Percentiles rank a stretch among this genome's conserved stretches.
These are phyloP conservation scores for Podospora appendiculata DNA, from an alignment of 495 filamentous ascomycete genomes.

Conservation along the genomic window DNA sequence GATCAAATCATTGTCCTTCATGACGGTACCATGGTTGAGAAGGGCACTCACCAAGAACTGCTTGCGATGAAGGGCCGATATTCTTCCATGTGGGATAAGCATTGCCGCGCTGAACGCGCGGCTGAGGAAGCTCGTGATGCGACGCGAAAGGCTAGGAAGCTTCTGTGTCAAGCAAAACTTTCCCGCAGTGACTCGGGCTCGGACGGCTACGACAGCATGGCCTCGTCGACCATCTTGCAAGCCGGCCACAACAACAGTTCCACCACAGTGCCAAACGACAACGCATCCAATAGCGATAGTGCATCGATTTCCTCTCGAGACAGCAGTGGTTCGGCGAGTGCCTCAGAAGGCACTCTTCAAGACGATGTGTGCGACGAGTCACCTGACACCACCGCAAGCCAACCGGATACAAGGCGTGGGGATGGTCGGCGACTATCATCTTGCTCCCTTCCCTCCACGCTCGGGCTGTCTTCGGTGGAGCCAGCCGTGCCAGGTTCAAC, in stretches of 20 bases:
- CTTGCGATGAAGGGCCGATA: constrained; percentile 73
- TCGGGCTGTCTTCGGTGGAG: neutral
- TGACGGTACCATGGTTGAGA: constrained; percentile 74
- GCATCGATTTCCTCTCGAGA: constrained; percentile 11
- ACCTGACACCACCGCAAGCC: neutral
- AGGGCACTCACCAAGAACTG: constrained; percentile 80
- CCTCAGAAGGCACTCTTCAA: constrained; percentile 21
- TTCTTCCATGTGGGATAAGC: constrained; percentile 91
- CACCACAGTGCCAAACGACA: constrained; percentile 2
- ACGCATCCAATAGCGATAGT: constrained; percentile 6
- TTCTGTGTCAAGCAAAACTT: constrained; percentile 40
- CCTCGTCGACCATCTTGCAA: constrained; percentile 22
- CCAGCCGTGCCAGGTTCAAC: neutral
- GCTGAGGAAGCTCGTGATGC: constrained; percentile 59
- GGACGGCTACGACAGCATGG: constrained; percentile 26
- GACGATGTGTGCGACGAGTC: constrained; percentile 11
- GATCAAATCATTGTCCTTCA: constrained; percentile 93
- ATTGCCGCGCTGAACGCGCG: constrained; percentile 80
- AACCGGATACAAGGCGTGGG: neutral
- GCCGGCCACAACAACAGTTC: constrained; percentile 12
- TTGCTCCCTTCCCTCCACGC: neutral
- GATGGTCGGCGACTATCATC: neutral
- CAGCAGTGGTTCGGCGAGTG: constrained; percentile 9
- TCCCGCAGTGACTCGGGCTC: constrained; percentile 14
- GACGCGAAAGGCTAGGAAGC: constrained; percentile 48